A percentile compares a stretch with the other conserved stretches of the same genome.
phyloP scores from a whole-genome alignment of 805 yeast species.

The Metschnikowia peoriensis region DNA sequence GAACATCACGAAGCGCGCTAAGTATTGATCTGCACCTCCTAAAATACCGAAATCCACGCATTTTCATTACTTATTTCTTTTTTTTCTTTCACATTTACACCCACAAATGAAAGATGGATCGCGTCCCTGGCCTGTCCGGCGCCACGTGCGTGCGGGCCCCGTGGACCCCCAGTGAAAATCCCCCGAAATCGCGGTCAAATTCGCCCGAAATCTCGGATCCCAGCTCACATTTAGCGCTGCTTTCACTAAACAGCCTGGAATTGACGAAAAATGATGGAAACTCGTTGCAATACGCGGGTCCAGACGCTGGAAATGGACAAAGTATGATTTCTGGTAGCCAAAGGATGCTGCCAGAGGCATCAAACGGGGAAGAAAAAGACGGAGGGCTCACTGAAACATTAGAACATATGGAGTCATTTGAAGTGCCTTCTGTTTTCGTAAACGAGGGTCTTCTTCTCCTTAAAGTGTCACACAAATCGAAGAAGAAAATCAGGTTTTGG shows the following conservation, averaged over 20 bases:
- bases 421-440: constrained; percentile 38
- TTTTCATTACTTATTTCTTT: too few relatives aligned
- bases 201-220: background rate
- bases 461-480: constrained; percentile 69
- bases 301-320: too few relatives aligned
- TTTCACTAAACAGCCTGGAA: background rate
- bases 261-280: too few relatives aligned
- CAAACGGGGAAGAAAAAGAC: background rate
- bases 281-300: too few relatives aligned
- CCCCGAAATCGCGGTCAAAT: background rate
- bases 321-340: background rate
- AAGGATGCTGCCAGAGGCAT: background rate
- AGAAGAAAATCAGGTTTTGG: constrained; percentile 54
- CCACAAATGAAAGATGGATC: background rate
- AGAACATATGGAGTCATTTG: constrained; percentile 14
- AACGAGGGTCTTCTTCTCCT: constrained; percentile 60
- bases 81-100: background rate
- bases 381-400: constrained; percentile 7
- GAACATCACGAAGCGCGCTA: background rate
- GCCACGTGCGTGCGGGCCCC: background rate
- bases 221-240: background rate
- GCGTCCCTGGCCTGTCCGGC: background rate
- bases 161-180: background rate
- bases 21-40: background rate
- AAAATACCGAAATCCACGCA: too few relatives aligned